Conservation (phyloP, 2,329 filamentous ascomycete genomes). For the Raffaelea deltoideospora region DNA sequence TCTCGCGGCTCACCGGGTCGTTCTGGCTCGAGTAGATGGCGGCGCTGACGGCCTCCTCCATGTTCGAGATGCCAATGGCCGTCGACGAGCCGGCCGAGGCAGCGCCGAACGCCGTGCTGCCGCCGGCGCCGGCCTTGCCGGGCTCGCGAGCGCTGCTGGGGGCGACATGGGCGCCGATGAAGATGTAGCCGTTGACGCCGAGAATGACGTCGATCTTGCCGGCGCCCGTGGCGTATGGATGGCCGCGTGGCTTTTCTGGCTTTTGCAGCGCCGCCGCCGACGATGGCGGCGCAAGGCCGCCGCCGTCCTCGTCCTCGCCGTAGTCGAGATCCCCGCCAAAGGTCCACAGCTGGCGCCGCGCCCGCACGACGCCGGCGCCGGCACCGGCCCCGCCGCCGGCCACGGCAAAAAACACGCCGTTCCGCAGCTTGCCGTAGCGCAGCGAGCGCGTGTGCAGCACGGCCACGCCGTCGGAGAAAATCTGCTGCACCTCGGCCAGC, state of each 20-base stretch:
- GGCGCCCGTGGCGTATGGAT: conserved; percentile 24
- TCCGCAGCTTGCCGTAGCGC: conserved; percentile 90
- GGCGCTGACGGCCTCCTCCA: conserved; percentile 75
- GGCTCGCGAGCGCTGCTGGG: conserved; percentile 23
- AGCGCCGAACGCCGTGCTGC: conserved; percentile 27
- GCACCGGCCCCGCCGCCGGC: conserved; percentile 70
- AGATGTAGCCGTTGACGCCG: conserved; percentile 94
- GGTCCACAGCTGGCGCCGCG: conserved; percentile 78
- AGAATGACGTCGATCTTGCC: conserved; percentile 71
- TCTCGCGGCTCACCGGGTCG: conserved; percentile 61
- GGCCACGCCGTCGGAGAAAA: conserved; percentile 75
- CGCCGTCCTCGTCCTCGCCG: conserved; percentile 68
- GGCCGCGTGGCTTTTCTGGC: no score
- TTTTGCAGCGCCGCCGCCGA: no score
- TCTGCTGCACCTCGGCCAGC: conserved; percentile 83
- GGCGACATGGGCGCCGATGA: conserved; percentile 38
- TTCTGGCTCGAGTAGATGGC: conserved; percentile 94
- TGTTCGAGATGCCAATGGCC: conserved; percentile 50
- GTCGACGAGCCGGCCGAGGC: conserved; percentile 10
- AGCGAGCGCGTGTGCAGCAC: conserved; percentile 78
- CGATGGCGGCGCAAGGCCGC: not conserved
- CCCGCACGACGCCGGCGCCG: conserved; percentile 71
- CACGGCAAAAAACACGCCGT: conserved; percentile 78
- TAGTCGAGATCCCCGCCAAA: conserved; percentile 67
- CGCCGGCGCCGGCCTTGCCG: conserved; percentile 30